Evolutionary conservation across 139 green algal genomes (phyloP).

Genomic region (Chloropicon primus): DNA sequence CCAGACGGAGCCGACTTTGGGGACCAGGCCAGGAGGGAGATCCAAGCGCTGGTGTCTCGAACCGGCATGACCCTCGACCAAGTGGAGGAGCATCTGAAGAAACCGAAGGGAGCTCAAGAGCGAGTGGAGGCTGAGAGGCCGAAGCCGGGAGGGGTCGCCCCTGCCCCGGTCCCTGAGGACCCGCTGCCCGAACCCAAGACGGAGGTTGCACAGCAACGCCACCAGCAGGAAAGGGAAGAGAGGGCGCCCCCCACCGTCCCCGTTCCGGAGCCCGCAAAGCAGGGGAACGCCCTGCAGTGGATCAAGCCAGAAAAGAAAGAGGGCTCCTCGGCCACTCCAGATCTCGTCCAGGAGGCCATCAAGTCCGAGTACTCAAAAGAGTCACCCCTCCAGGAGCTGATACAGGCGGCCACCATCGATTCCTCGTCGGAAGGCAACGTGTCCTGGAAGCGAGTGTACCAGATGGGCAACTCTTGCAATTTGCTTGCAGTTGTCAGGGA

Average conservation of each 20-base stretch:
- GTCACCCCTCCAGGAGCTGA: constrained; percentile 45
- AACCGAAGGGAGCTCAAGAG: constrained; percentile 17
- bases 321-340: neutral
- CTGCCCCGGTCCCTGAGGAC: neutral
- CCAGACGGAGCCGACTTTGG: constrained; percentile 59
- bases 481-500: neutral
- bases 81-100: constrained; percentile 40
- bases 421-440: constrained; percentile 10
- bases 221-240: too few species aligned
- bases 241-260: too few species aligned
- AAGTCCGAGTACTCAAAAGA: constrained; percentile 1
- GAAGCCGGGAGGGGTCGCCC: neutral
- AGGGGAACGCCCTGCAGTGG: neutral
- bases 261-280: neutral
- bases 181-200: neutral
- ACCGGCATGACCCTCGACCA: constrained; percentile 6
- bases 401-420: constrained; percentile 33
- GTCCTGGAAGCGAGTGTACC: constrained; percentile 36
- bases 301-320: neutral
- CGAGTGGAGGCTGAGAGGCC: constrained; percentile 9
- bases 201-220: neutral
- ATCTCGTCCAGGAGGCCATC: neutral
- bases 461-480: neutral
- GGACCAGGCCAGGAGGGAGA: constrained; percentile 21
- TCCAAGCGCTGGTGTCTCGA: neutral